Evolutionary conservation across 192 early-diverging fungal species (phyloP).

Genomic region (Coemansia sp.): DNA sequence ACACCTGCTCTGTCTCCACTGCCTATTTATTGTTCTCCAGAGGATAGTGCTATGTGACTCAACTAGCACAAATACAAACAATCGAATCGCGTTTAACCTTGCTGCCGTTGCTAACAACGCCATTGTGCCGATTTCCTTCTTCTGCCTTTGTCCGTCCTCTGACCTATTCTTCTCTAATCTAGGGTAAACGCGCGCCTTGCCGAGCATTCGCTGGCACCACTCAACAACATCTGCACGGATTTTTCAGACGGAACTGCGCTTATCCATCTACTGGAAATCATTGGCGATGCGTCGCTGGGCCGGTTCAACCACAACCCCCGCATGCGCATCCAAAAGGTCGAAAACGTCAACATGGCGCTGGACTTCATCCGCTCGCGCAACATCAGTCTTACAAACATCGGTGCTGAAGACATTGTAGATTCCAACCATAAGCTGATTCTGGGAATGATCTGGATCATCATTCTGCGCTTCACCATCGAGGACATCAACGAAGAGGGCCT

Average conservation of each 20-base stretch:
- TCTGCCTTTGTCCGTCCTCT: too few species aligned
- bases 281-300: constrained; percentile 85
- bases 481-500: constrained; percentile 93
- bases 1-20: too few species aligned
- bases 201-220: constrained; percentile 47
- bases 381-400: constrained; percentile 92
- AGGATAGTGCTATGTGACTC: background rate
- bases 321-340: constrained; percentile 92
- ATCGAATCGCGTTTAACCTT: background rate
- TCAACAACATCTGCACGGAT: constrained; percentile 61
- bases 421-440: constrained; percentile 87
- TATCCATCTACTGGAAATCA: constrained; percentile 84
- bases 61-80: background rate
- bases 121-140: background rate
- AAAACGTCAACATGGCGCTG: constrained; percentile 92
- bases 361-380: constrained; percentile 87
- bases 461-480: constrained; percentile 94
- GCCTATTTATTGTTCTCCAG: too few species aligned
- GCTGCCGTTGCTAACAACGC: too few species aligned
- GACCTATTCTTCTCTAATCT: too few species aligned
- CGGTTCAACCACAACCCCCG: constrained; percentile 85
- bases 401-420: constrained; percentile 97
- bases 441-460: constrained; percentile 97
- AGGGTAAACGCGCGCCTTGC: constrained; percentile 81
- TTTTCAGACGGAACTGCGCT: constrained; percentile 67